Conservation (phyloP, 805 yeast species). For the Starmerella roubikii region DNA sequence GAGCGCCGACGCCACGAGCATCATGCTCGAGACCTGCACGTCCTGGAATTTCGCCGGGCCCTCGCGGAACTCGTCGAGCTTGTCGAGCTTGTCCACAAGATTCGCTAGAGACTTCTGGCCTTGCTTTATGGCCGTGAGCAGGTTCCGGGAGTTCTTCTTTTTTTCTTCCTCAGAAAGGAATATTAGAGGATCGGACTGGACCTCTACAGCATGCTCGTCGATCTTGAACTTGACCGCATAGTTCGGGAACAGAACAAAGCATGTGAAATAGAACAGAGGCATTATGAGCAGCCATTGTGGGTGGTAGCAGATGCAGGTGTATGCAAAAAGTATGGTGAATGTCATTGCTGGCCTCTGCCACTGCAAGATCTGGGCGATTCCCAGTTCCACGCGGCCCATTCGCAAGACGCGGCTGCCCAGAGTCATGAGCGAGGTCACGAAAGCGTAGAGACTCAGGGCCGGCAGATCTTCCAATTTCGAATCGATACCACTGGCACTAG, state of each 20-base stretch:
- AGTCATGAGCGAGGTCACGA: slow-evolving; percentile 11
- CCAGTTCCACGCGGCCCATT: slow-evolving; percentile 48
- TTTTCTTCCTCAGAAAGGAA: slow-evolving; percentile 9
- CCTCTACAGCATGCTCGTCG: background rate
- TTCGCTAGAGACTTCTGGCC: slow-evolving; percentile 52
- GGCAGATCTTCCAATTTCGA: slow-evolving; percentile 12
- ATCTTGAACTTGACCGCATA: slow-evolving; percentile 30
- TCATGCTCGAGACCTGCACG: slow-evolving; percentile 49
- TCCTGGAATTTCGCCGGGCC: slow-evolving; percentile 60
- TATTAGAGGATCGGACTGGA: background rate
- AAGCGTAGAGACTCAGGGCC: slow-evolving; percentile 13
- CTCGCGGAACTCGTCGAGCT: slow-evolving; percentile 40
- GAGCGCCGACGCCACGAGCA: slow-evolving; percentile 34
- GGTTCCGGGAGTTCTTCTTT: slow-evolving; percentile 13
- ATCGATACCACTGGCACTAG: slow-evolving; percentile 6
- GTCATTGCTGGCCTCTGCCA: slow-evolving; percentile 73
- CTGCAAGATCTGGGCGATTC: slow-evolving; percentile 43
- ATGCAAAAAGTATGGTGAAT: slow-evolving; percentile 40
- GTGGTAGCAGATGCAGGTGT: slow-evolving; percentile 54
- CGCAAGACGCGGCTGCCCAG: slow-evolving; percentile 11
- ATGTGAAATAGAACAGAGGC: slow-evolving; percentile 45
- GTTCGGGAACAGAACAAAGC: slow-evolving; percentile 55
- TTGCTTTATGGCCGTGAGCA: slow-evolving; percentile 18
- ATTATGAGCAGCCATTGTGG: slow-evolving; percentile 54
- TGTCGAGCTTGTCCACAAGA: slow-evolving; percentile 37